Conservation (phyloP, 805 yeast genomes). For the Candida ulmi region DNA sequence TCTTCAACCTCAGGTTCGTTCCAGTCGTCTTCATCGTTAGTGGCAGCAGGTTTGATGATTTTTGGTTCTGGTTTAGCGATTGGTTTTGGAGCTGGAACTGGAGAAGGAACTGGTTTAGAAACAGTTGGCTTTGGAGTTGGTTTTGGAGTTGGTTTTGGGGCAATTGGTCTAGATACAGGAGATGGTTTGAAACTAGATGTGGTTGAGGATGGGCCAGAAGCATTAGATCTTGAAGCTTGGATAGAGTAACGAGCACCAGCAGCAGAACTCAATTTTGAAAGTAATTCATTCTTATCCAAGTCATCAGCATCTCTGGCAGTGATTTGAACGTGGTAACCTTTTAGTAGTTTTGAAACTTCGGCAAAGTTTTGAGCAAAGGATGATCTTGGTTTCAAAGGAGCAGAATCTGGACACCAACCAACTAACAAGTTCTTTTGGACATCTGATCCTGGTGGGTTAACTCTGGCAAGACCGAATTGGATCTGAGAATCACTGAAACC, state of each 20-base stretch:
- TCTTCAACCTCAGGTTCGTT: slow-evolving; percentile 40
- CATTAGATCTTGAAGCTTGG: slow-evolving; percentile 34
- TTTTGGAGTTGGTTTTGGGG: slow-evolving; percentile 22
- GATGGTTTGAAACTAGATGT: slow-evolving; percentile 19
- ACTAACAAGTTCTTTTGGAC: slow-evolving; percentile 77
- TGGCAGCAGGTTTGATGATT: slow-evolving; percentile 19
- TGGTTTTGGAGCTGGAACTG: slow-evolving; percentile 16
- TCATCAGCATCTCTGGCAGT: slow-evolving; percentile 96
- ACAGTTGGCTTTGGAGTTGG: slow-evolving; percentile 23
- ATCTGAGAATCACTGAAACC: slow-evolving; percentile 83
- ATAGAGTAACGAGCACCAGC: slow-evolving; percentile 93
- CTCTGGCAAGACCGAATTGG: slow-evolving; percentile 86
- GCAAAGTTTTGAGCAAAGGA: slow-evolving; percentile 76
- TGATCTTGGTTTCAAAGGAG: slow-evolving; percentile 71
- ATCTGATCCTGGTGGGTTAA: slow-evolving; percentile 87
- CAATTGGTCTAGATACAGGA: slow-evolving; percentile 22
- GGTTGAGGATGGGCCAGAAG: slow-evolving; percentile 24
- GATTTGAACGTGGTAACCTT: slow-evolving; percentile 91
- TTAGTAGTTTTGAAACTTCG: slow-evolving; percentile 60
- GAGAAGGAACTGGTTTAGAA: slow-evolving; percentile 11
- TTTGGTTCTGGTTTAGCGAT: slow-evolving; percentile 18
- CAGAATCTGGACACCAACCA: slow-evolving; percentile 98
- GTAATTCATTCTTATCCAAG: slow-evolving; percentile 69
- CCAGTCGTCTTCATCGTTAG: slow-evolving; percentile 41
- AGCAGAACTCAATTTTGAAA: slow-evolving; percentile 77